These are phyloP conservation scores for Lyophyllum decastes DNA, from an alignment of 768 basidiomycete genomes.

Conservation along the genomic window DNA sequence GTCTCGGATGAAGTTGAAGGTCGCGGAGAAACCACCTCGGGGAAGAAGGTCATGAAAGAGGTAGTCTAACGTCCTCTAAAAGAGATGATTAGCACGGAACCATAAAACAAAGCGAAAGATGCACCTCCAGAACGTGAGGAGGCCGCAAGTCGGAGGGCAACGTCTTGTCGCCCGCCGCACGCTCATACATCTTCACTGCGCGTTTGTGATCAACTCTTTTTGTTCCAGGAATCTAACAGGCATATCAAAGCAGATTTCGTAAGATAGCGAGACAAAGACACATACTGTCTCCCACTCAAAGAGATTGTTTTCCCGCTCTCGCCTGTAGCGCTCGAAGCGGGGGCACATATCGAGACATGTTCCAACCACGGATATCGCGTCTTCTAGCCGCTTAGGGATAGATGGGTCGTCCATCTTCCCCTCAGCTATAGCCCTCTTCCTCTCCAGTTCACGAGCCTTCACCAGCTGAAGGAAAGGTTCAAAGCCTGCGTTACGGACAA, in stretches of 20 bases:
- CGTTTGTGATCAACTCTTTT: constrained; percentile 82
- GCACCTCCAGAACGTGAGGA: constrained; percentile 77
- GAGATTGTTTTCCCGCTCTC: constrained; percentile 87
- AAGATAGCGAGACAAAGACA: constrained; percentile 34
- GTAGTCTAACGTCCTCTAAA: constrained; percentile 85
- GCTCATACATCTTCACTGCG: constrained; percentile 94
- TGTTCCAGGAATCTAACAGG: constrained; percentile 72
- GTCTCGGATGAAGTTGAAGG: constrained; percentile 88
- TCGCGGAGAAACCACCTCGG: constrained; percentile 63
- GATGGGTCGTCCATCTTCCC: constrained; percentile 89
- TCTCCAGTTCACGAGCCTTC: constrained; percentile 71
- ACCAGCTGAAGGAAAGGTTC: constrained; percentile 51
- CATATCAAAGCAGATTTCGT: constrained; percentile 41
- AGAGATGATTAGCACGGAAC: constrained; percentile 3
- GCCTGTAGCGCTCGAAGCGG: constrained; percentile 86
- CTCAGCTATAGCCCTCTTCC: constrained; percentile 72
- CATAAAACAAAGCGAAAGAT: constrained; percentile 3
- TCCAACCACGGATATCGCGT: constrained; percentile 91
- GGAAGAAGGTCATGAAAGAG: constrained; percentile 83
- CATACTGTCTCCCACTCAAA: constrained; percentile 85
- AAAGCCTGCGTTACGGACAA: constrained; percentile 15
- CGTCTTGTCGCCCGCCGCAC: constrained; percentile 90
- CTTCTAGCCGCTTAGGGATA: constrained; percentile 77
- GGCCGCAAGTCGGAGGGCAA: constrained; percentile 92
- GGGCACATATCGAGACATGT: constrained; percentile 96